These are phyloP conservation scores for Hemileccinum rubropunctum DNA, from an alignment of 768 basidiomycete species.

Conservation along the genomic window DNA sequence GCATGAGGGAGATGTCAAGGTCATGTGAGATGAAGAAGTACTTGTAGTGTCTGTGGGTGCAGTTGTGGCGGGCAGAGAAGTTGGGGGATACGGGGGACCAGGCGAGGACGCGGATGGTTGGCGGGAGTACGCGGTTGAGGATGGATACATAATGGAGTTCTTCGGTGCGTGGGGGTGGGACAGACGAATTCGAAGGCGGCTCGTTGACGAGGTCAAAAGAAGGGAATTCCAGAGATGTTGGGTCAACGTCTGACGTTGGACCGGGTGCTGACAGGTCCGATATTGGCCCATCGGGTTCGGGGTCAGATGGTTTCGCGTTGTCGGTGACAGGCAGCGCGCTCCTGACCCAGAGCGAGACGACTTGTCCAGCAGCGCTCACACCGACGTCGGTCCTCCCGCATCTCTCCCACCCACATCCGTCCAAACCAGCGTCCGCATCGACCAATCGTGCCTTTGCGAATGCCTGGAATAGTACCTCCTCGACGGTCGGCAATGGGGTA, in stretches of 20 bases:
- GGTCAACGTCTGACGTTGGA: slow-evolving; percentile 6
- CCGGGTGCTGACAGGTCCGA: slow-evolving; percentile 4
- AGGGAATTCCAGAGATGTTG: slow-evolving; percentile 11
- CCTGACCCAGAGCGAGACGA: slow-evolving; percentile 87
- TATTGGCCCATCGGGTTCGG: slow-evolving; percentile 1
- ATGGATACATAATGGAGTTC: slow-evolving; percentile 78
- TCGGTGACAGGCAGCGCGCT: slow-evolving; percentile 48
- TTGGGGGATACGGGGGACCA: slow-evolving; percentile 83
- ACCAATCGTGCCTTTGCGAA: slow-evolving; percentile 76
- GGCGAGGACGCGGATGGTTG: slow-evolving; percentile 85
- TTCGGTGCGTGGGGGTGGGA: slow-evolving; percentile 23
- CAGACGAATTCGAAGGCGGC: slow-evolving; percentile 35
- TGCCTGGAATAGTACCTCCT: slow-evolving; percentile 79
- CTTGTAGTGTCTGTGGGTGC: slow-evolving; percentile 90
- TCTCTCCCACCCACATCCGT: slow-evolving; percentile 86
- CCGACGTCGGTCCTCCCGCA: slow-evolving; percentile 96
- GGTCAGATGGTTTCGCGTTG: not conserved
- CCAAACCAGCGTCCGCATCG: slow-evolving; percentile 67
- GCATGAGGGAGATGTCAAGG: slow-evolving; percentile 76
- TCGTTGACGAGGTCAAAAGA: slow-evolving; percentile 37
- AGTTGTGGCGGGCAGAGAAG: slow-evolving; percentile 90
- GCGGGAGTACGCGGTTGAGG: slow-evolving; percentile 85
- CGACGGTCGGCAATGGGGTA: slow-evolving; percentile 85
- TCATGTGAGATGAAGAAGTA: slow-evolving; percentile 82
- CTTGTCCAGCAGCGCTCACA: slow-evolving; percentile 92